These are phyloP conservation scores for Lachancea cidri DNA, from an alignment of 805 yeast species.

Conservation along the genomic window DNA sequence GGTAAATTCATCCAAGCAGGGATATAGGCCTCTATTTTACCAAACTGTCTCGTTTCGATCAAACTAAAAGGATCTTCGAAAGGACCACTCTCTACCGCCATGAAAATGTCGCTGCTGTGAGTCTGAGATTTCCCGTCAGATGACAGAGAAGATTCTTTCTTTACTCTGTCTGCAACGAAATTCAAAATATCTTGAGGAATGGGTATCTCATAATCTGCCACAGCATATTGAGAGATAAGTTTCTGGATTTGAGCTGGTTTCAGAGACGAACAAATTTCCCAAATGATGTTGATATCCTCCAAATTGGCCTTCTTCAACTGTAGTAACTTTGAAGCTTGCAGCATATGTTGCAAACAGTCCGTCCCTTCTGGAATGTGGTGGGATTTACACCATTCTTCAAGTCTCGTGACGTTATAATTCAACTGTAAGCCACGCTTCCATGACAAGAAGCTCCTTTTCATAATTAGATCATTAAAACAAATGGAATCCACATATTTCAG, in stretches of 20 bases:
- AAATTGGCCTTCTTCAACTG: conserved; percentile 87
- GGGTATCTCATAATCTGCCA: conserved; percentile 93
- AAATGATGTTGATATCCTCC: conserved; percentile 85
- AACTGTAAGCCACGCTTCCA: conserved; percentile 98
- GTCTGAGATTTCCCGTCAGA: conserved; percentile 46
- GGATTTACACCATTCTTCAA: conserved; percentile 97
- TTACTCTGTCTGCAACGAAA: conserved; percentile 75
- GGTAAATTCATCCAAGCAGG: conserved; percentile 94
- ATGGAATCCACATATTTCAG: conserved; percentile 83
- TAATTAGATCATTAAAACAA: conserved; percentile 90
- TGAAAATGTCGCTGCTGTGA: conserved; percentile 52
- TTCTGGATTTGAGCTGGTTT: conserved; percentile 95
- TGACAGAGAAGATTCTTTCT: conserved; percentile 42
- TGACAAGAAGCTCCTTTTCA: conserved; percentile 89
- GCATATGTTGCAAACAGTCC: conserved; percentile 73
- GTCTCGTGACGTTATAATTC: conserved; percentile 91
- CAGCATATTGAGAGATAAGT: conserved; percentile 78
- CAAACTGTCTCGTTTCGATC: conserved; percentile 69
- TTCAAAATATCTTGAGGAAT: conserved; percentile 75
- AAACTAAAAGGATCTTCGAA: conserved; percentile 80
- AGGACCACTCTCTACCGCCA: conserved; percentile 64
- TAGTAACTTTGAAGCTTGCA: conserved; percentile 88
- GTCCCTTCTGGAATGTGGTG: conserved; percentile 88
- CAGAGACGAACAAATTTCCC: conserved; percentile 90
- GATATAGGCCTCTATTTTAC: conserved; percentile 81